Base-by-base conservation (phyloP, 306 rosid species). In the Vigna mungo region DNA sequence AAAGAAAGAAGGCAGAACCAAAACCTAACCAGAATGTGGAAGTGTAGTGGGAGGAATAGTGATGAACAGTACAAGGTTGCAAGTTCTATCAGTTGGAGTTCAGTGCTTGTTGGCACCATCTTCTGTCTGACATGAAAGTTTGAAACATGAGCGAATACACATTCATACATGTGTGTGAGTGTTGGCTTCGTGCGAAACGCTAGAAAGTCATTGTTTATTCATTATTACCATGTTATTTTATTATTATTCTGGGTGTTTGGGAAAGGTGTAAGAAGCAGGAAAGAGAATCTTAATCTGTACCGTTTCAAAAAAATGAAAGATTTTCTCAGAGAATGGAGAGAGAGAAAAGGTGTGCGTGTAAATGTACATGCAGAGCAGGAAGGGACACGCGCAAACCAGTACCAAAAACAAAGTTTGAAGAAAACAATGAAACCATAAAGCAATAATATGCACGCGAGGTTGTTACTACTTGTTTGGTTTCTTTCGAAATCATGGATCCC, bases 91-190 rank as follows among this genome's bases (percentile, higher is more conserved):
- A 20, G 72, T 23, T 54, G 68, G 79, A 70, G 54, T 68, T 37
- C 71, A 46, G 55, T 68, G 72, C 16, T 43, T 60, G 49, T 64
- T 84, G 69, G 63, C 68, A 78, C 48, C 71, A 54, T 54, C 14
- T 41, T 54, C 41, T 74, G 63, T 44, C 77, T 78, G 84, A 70
- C 84, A 82, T 74, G 78, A 81, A 78, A 78, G 79, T 79, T 58
- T 71, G 78, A 74, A 79, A 65, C 61, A 54, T 46, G 67, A 30
- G 56, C 21, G 12, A 70, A 51, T 68, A 8, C 11, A 32, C 43
- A 14, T 56, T 53, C 49, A 23, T 56, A 53, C 48, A 64, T 68
- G 81, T 21, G 84, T 72, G 80, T 72, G 76, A 21, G 41, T 76
- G 75, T 36, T n/a, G 10, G 48, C 69, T 63, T 73, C 75, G 34